phyloP scores from a whole-genome alignment of 495 filamentous ascomycete species.

The Penicillium parvum region DNA sequence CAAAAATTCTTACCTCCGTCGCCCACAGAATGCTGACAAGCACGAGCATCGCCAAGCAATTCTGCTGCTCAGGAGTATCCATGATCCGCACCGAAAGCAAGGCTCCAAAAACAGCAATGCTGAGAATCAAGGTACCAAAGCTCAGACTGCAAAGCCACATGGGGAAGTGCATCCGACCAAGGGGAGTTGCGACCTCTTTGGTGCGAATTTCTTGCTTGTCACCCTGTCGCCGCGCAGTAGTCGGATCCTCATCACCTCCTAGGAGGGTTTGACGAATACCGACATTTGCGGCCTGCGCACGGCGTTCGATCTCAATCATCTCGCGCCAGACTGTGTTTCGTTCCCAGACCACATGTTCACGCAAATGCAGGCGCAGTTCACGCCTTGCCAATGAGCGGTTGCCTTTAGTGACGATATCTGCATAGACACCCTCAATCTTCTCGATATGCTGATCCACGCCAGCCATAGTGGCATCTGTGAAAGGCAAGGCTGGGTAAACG shows the following conservation, averaged over 20 bases:
- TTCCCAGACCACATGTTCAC: slow-evolving; percentile 99
- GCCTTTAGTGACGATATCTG: slow-evolving; percentile 73
- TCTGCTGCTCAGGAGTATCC: slow-evolving; percentile 83
- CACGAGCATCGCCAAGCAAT: slow-evolving; percentile 88
- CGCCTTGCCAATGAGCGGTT: slow-evolving; percentile 68
- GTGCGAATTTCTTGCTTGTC: slow-evolving; percentile 62
- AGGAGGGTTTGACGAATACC: slow-evolving; percentile 75
- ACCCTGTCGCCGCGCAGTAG: slow-evolving; percentile 71
- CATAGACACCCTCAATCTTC: slow-evolving; percentile 74
- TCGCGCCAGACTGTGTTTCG: slow-evolving; percentile 98
- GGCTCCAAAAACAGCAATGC: slow-evolving; percentile 65
- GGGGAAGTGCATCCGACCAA: slow-evolving; percentile 72
- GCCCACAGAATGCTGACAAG: slow-evolving; percentile 96
- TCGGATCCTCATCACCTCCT: slow-evolving; percentile 66
- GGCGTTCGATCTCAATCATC: slow-evolving; percentile 96
- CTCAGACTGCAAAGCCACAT: slow-evolving; percentile 77
- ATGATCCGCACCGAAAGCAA: slow-evolving; percentile 73
- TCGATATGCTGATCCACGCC: slow-evolving; percentile 65
- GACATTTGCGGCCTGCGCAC: slow-evolving; percentile 91
- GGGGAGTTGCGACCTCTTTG: slow-evolving; percentile 73
- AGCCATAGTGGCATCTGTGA: slow-evolving; percentile 63
- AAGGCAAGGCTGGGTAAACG: slow-evolving; percentile 72
- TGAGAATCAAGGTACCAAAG: slow-evolving; percentile 70
- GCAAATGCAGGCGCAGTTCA: slow-evolving; percentile 83
- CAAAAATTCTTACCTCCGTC: slow-evolving; percentile 67